Conservation (phyloP, 805 yeast species). For the Barnettozyma botsteinii region DNA sequence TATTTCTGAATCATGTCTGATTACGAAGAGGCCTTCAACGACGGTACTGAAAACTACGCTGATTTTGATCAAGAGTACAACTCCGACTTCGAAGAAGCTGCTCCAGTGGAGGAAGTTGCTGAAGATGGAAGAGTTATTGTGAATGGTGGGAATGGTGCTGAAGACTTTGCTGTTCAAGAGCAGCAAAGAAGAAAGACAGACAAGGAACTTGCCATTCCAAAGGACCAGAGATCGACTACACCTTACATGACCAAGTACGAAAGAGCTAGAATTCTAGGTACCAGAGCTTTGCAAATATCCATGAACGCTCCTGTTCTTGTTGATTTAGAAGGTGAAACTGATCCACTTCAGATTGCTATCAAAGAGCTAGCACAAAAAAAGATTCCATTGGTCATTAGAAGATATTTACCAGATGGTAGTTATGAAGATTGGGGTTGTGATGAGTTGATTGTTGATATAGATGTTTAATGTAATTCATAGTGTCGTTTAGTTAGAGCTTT, state of each 20-base stretch:
- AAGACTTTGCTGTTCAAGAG: slow-evolving; percentile 37
- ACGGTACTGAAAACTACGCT: slow-evolving; percentile 61
- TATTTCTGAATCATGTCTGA: slow-evolving; percentile 47
- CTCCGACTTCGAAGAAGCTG: slow-evolving; percentile 59
- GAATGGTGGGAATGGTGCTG: slow-evolving; percentile 62
- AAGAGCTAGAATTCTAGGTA: slow-evolving; percentile 95
- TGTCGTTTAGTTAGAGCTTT: background rate
- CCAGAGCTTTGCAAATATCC: slow-evolving; percentile 94
- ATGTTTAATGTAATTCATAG: slow-evolving; percentile 16
- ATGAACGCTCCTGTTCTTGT: slow-evolving; percentile 98
- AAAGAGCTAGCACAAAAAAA: slow-evolving; percentile 93
- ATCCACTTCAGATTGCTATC: slow-evolving; percentile 96
- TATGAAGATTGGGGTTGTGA: slow-evolving; percentile 99
- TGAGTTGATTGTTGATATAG: slow-evolving; percentile 82
- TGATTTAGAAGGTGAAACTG: slow-evolving; percentile 98
- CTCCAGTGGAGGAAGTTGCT: slow-evolving; percentile 33
- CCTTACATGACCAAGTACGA: slow-evolving; percentile 99
- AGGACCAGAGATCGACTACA: slow-evolving; percentile 85
- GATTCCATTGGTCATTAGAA: slow-evolving; percentile 90
- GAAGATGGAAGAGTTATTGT: slow-evolving; percentile 69
- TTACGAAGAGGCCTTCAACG: slow-evolving; percentile 58
- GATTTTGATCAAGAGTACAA: slow-evolving; percentile 84
- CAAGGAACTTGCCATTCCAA: slow-evolving; percentile 82
- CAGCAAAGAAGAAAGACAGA: slow-evolving; percentile 53
- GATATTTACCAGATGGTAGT: slow-evolving; percentile 95